These are phyloP conservation scores for Debaryomyces subglobosus DNA, from an alignment of 1,139 yeast species.

Conservation along the genomic window DNA sequence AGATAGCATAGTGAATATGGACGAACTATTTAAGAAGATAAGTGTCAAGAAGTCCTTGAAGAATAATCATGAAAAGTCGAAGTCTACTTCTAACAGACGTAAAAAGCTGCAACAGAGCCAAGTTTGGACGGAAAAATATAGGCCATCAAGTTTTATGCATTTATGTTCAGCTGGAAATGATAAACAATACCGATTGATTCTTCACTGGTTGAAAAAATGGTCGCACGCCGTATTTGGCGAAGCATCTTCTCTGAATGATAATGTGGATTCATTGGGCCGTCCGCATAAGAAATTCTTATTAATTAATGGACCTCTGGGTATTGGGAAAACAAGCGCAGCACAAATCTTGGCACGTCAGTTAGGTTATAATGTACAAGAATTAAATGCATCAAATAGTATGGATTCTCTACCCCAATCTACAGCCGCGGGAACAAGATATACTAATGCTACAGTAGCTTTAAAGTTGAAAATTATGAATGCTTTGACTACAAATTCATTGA, in stretches of 20 bases:
- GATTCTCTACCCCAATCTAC: constrained; percentile 35
- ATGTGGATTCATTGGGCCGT: constrained; percentile 63
- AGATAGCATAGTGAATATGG: constrained; percentile 28
- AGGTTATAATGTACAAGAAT: constrained; percentile 79
- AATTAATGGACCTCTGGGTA: constrained; percentile 91
- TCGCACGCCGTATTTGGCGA: constrained; percentile 64
- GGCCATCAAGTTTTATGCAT: constrained; percentile 67
- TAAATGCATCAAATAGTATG: constrained; percentile 83
- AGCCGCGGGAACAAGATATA: constrained; percentile 15
- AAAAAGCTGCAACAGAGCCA: constrained; percentile 11
- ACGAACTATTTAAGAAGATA: constrained; percentile 32
- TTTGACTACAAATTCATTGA: constrained; percentile 63
- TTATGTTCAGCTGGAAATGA: constrained; percentile 81
- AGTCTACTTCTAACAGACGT: constrained; percentile 3
- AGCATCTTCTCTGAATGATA: constrained; percentile 19
- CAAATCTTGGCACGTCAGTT: constrained; percentile 82
- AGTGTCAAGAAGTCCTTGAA: constrained; percentile 27
- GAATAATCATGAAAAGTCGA: constrained; percentile 19
- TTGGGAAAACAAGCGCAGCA: constrained; percentile 92
- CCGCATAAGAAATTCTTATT: constrained; percentile 73
- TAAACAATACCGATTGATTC: constrained; percentile 65
- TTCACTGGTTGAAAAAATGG: constrained; percentile 88
- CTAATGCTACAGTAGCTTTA: constrained; percentile 33
- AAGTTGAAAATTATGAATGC: constrained; percentile 66
- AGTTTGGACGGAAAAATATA: constrained; percentile 82